Evolutionary conservation across 805 yeast genomes (phyloP).

Genomic region (Candida silvatica): DNA sequence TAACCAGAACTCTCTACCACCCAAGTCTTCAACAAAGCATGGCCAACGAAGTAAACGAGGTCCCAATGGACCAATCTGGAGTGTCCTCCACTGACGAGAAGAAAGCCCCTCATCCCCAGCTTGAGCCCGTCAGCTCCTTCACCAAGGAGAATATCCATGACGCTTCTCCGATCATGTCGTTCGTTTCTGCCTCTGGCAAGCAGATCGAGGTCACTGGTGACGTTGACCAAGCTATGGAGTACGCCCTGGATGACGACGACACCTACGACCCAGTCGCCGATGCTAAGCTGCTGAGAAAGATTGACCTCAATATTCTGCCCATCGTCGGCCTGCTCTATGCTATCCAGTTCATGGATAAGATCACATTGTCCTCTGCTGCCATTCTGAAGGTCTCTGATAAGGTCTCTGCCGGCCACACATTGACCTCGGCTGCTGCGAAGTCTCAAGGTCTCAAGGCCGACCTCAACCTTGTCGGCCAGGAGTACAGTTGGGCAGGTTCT

Average conservation of each 20-base stretch:
- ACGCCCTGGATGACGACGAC: conserved; percentile 1
- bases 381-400: conserved; percentile 10
- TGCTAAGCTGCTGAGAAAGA: conserved; percentile 16
- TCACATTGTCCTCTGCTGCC: conserved; percentile 35
- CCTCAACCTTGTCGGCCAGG: conserved; percentile 26
- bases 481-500: conserved; percentile 35
- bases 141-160: conserved; percentile 2
- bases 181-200: conserved; percentile 1
- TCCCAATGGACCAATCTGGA: too few species aligned
- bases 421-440: conserved; percentile 6
- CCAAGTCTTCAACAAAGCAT: too few species aligned
- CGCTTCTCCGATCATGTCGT: conserved; percentile 1
- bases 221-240: conserved; percentile 3
- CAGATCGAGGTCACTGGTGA: conserved; percentile 3
- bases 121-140: conserved; percentile 2
- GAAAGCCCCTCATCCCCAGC: too few species aligned
- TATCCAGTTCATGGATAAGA: conserved; percentile 31
- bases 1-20: too few species aligned
- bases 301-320: conserved; percentile 28
- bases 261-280: conserved; percentile 2
- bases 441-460: conserved; percentile 28
- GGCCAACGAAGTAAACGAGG: too few species aligned
- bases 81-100: too few species aligned
- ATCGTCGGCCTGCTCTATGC: conserved; percentile 31
- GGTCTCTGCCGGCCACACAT: background rate